These are phyloP conservation scores for Lycium barbarum DNA, from an alignment of 257 asterid genomes.

Conservation along the genomic window DNA sequence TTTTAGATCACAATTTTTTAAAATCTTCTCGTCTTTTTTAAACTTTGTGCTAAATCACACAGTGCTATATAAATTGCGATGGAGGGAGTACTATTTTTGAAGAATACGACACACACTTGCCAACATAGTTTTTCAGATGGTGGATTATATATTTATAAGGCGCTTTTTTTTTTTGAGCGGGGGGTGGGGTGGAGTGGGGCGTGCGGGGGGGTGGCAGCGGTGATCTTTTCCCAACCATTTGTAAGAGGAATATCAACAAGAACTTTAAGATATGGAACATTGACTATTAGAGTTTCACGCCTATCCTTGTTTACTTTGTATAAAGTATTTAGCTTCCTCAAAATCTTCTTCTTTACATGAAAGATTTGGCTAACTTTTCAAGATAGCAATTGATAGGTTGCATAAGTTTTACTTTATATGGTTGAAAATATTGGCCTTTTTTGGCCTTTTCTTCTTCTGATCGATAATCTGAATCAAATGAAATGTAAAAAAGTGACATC, in stretches of 20 bases:
- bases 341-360: neutral
- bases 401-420: neutral
- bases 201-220: neutral
- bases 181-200: neutral
- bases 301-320: neutral
- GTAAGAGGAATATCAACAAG: neutral
- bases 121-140: too few species aligned
- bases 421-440: neutral
- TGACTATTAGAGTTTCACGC: neutral
- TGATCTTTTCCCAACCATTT: neutral
- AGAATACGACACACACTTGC: too few species aligned
- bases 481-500: neutral
- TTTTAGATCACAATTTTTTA: too few species aligned
- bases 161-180: neutral
- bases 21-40: too few species aligned
- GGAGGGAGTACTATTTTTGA: too few species aligned
- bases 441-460: neutral
- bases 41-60: too few species aligned
- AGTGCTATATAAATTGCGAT: too few species aligned
- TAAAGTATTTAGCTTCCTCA: slow-evolving; percentile 13
- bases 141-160: too few species aligned
- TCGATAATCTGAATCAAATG: neutral
- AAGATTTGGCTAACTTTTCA: slow-evolving; percentile 13
- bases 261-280: neutral
- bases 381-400: slow-evolving; percentile 11